These are phyloP conservation scores for Mercurialis annua DNA, from an alignment of 345 rosid species.

Conservation along the genomic window DNA sequence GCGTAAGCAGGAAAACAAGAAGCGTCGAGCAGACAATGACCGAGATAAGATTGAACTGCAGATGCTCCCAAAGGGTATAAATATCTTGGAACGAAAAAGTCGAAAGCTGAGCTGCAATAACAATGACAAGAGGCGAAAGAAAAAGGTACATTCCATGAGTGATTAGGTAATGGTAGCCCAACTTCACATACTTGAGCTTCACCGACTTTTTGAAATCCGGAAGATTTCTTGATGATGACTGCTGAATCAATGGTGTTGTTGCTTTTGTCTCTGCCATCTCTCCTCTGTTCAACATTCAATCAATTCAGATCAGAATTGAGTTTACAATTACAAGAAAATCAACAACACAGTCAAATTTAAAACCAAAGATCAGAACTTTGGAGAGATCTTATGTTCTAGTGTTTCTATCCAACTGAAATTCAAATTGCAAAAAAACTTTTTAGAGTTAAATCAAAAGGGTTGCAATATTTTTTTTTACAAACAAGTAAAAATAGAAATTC, in stretches of 20 bases:
- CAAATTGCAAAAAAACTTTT: neutral
- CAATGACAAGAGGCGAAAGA: constrained; percentile 19
- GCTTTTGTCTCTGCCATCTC: constrained; percentile 32
- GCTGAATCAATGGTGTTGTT: constrained; percentile 34
- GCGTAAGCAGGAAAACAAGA: constrained; percentile 20
- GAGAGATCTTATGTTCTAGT: neutral
- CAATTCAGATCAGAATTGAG: constrained; percentile 9
- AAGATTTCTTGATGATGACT: constrained; percentile 22
- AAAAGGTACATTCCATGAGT: constrained; percentile 30
- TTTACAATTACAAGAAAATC: neutral
- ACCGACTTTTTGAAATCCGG: constrained; percentile 28
- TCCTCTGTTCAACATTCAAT: constrained; percentile 23
- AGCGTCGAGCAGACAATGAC: constrained; percentile 17
- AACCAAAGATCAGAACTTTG: neutral
- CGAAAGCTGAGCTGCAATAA: constrained; percentile 24
- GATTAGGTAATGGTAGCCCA: constrained; percentile 36
- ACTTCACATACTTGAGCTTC: constrained; percentile 34
- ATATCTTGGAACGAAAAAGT: constrained; percentile 24
- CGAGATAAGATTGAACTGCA: constrained; percentile 21
- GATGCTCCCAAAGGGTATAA: constrained; percentile 23
- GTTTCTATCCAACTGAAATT: constrained; percentile 3
- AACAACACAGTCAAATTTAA: neutral
- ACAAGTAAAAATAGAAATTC: neutral
- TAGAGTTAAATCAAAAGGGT: neutral
- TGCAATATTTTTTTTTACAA: neutral